A percentile compares a stretch with the other conserved stretches of the same genome.
Conservation (phyloP, 2,329 filamentous ascomycete genomes). For the Clonostachys sp. region DNA sequence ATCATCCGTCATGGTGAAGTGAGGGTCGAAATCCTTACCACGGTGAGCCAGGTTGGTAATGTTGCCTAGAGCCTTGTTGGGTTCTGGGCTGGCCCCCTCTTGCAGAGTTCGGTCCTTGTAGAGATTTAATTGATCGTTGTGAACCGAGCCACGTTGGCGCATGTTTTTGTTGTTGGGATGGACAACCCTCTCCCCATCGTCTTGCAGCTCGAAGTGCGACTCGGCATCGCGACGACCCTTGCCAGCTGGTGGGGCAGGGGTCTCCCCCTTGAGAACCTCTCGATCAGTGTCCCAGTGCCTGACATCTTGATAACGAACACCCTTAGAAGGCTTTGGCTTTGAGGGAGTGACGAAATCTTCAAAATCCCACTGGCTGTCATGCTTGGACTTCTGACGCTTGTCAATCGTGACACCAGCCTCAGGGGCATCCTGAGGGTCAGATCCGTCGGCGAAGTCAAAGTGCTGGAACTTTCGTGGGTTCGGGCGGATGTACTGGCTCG, state of each 20-base stretch:
- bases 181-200: slow-evolving; percentile 61
- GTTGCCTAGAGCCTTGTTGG: slow-evolving; percentile 50
- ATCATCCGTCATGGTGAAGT: slow-evolving; percentile 73
- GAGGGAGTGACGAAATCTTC: slow-evolving; percentile 81
- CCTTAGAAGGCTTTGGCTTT: slow-evolving; percentile 60
- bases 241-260: slow-evolving; percentile 52
- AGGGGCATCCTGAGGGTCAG: slow-evolving; percentile 42
- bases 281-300: slow-evolving; percentile 78
- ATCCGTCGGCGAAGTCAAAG: slow-evolving; percentile 74
- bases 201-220: slow-evolving; percentile 77
- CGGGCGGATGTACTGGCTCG: slow-evolving; percentile 51
- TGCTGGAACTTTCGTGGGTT: slow-evolving; percentile 80
- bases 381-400: slow-evolving; percentile 51
- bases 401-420: slow-evolving; percentile 32
- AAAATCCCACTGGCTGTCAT: slow-evolving; percentile 79
- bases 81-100: slow-evolving; percentile 28
- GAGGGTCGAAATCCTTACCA: slow-evolving; percentile 69
- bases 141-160: slow-evolving; percentile 45
- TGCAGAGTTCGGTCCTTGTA: slow-evolving; percentile 76
- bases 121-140: slow-evolving; percentile 63
- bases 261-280: slow-evolving; percentile 41
- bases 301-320: slow-evolving; percentile 60
- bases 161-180: slow-evolving; percentile 31
- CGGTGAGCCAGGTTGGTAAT: slow-evolving; percentile 72
- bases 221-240: slow-evolving; percentile 76